These are phyloP conservation scores for Acrocalymma vagum DNA, from an alignment of 2,329 filamentous ascomycete species.

Conservation along the genomic window DNA sequence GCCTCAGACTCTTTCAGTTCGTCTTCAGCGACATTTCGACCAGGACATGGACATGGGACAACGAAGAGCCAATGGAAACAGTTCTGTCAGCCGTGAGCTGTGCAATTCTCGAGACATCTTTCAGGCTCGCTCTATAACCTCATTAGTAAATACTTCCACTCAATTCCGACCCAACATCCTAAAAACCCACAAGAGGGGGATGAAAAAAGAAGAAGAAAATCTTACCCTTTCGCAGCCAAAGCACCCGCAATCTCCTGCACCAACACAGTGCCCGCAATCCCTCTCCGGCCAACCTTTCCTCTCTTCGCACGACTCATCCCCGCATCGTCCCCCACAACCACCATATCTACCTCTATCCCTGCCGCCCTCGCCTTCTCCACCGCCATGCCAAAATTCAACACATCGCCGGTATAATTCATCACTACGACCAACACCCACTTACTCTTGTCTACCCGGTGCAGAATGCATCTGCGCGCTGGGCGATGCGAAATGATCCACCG, in stretches of 20 bases:
- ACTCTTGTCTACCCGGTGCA: conserved; percentile 73
- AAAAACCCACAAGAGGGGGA: too few species aligned
- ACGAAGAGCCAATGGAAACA: conserved; percentile 83
- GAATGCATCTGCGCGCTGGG: conserved; percentile 79
- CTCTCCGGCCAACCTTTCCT: conserved; percentile 91
- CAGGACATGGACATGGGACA: conserved; percentile 93
- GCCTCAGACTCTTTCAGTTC: conserved; percentile 68
- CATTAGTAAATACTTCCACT: conserved; percentile 11
- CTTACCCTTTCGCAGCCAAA: conserved; percentile 74
- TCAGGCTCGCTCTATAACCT: conserved; percentile 57
- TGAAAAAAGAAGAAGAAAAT: conserved; percentile 11
- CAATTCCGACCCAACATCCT: neutral
- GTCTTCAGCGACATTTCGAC: conserved; percentile 65
- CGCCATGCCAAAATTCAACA: conserved; percentile 92
- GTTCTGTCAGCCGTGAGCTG: conserved; percentile 76
- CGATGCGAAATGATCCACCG: too few species aligned
- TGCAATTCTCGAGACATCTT: conserved; percentile 77
- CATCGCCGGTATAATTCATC: conserved; percentile 85
- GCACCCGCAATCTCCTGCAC: conserved; percentile 92
- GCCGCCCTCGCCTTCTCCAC: conserved; percentile 89
- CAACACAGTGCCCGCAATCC: conserved; percentile 89
- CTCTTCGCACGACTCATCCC: conserved; percentile 82
- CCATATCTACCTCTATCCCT: conserved; percentile 83
- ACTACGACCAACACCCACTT: conserved; percentile 87
- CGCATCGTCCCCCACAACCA: conserved; percentile 91